These are phyloP conservation scores for Medicago lupulina DNA, from an alignment of 306 rosid species.

Conservation along the genomic window DNA sequence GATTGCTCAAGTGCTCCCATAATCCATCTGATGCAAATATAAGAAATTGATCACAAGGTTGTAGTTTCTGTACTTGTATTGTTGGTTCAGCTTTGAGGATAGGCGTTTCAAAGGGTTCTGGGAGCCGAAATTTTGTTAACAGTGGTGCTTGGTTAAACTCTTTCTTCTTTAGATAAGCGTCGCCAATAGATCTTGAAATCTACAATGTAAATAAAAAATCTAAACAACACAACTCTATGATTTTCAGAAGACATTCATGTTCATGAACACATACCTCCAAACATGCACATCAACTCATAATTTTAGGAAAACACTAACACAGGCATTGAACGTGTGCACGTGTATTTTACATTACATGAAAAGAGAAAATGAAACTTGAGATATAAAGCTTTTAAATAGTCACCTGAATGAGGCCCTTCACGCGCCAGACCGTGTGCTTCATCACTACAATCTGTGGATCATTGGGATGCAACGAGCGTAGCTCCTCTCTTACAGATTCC, in stretches of 20 bases:
- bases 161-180: constrained; percentile 84
- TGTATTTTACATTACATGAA: not conserved
- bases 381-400: constrained; percentile 32
- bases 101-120: constrained; percentile 74
- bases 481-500: constrained; percentile 86
- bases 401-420: constrained; percentile 98
- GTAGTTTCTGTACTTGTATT: constrained; percentile 64
- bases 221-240: constrained; percentile 8
- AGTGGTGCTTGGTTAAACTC: constrained; percentile 89
- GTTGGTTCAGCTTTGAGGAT: constrained; percentile 91
- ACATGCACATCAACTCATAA: constrained; percentile 10
- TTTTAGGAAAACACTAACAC: constrained; percentile 20
- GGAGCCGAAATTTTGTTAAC: constrained; percentile 74
- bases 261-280: not conserved
- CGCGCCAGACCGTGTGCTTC: constrained; percentile 98
- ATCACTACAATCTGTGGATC: constrained; percentile 92
- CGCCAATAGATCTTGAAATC: constrained; percentile 97
- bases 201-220: constrained; percentile 45
- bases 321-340: not conserved
- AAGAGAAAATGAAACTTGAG: constrained; percentile 27
- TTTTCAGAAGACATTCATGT: constrained; percentile 18
- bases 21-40: constrained; percentile 97
- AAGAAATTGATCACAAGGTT: constrained; percentile 78
- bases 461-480: constrained; percentile 79
- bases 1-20: constrained; percentile 93